Evolutionary conservation across 2,329 filamentous ascomycete genomes (phyloP), one percentile per base, ranked within the genome.

Genomic region (Hypoxylon sp.): DNA sequence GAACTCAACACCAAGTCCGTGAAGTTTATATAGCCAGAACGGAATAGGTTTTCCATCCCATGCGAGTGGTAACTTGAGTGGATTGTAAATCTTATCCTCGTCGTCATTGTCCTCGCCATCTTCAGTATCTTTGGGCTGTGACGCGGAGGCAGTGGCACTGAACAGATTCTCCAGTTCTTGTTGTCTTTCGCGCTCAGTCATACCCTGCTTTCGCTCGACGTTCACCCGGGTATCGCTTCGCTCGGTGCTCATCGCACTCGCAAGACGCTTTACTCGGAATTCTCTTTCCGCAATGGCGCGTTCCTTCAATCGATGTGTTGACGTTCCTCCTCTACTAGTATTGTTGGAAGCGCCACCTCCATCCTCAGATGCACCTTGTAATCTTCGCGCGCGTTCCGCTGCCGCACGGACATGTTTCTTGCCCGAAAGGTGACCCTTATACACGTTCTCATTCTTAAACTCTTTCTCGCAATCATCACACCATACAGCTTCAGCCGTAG

Each of bases 41-140:
- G 97, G 96, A 74, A 99, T 99, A 0, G 97, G 96, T 78, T 99
- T 99, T 74, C 97, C 96, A 73, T 99, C 96, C 97, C 97, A 99
- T 2, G 93, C 95, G 6, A 99, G 86, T 0, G 96, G 96, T 1
- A 99, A 86, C 78, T 99, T 99, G 72, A 99, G 86, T 0, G 96
- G 96, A 79, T 99, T 99, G 85, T 98, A 98, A 65, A 98, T 92
- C 77, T 90, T 94, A 71, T 97, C 94, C 46, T 95, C 93, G 41
- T 90, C 92, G 13, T 93, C 90, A 2, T 90, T 89, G 0, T 91
- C 92, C 0, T 93, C 91, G 10, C 89, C 89, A 1, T 90, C 90
- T 0, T 87, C 88, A 0, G 86, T 86, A 6, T 87, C 86, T 71
- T 74, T 81, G 61, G 73, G 78, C 70, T 77, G 77, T 11, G 76